Evolutionary conservation across 352 stramenopile genomes (phyloP).

Genomic region (Pythium rhizo-oryzae): DNA sequence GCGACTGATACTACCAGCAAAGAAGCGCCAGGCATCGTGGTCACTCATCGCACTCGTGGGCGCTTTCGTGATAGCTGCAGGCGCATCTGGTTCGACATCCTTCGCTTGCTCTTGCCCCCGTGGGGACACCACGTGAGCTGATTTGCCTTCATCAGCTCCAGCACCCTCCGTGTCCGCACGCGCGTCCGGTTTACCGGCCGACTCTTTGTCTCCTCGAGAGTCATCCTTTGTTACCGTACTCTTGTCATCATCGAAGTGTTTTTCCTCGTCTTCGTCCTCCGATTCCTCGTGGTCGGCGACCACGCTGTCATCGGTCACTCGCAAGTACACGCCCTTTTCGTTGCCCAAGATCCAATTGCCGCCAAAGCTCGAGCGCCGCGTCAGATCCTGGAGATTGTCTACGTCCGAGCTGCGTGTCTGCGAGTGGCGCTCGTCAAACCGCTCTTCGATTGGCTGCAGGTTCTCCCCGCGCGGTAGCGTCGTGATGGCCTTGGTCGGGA

Average conservation of each 20-base stretch:
- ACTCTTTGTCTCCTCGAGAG: slow-evolving; percentile 1
- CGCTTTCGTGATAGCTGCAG: slow-evolving; percentile 22
- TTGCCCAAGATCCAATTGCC: slow-evolving; percentile 82
- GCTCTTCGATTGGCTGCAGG: slow-evolving; percentile 46
- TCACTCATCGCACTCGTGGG: slow-evolving; percentile 44
- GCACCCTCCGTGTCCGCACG: no score
- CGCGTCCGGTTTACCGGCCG: not conserved
- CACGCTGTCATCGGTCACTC: slow-evolving; percentile 70
- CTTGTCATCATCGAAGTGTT: slow-evolving; percentile 3
- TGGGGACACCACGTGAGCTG: not conserved
- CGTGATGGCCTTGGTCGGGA: slow-evolving; percentile 79
- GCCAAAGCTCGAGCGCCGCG: slow-evolving; percentile 41
- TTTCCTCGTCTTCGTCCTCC: slow-evolving; percentile 26
- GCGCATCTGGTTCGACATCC: not conserved
- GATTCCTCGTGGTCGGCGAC: slow-evolving; percentile 54
- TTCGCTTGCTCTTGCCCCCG: not conserved
- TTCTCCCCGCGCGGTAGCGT: slow-evolving; percentile 72
- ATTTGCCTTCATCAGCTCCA: not conserved
- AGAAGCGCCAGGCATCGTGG: slow-evolving; percentile 75
- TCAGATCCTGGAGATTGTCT: slow-evolving; percentile 11
- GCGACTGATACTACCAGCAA: slow-evolving; percentile 78
- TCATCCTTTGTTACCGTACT: not conserved
- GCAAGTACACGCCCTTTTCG: slow-evolving; percentile 74
- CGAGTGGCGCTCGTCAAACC: slow-evolving; percentile 19
- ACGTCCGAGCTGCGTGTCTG: slow-evolving; percentile 10